A percentile compares a stretch with the other conserved stretches of the same genome.
Evolutionary conservation across 352 stramenopile genomes (phyloP).

Genomic region (Pythium oligandrum): DNA sequence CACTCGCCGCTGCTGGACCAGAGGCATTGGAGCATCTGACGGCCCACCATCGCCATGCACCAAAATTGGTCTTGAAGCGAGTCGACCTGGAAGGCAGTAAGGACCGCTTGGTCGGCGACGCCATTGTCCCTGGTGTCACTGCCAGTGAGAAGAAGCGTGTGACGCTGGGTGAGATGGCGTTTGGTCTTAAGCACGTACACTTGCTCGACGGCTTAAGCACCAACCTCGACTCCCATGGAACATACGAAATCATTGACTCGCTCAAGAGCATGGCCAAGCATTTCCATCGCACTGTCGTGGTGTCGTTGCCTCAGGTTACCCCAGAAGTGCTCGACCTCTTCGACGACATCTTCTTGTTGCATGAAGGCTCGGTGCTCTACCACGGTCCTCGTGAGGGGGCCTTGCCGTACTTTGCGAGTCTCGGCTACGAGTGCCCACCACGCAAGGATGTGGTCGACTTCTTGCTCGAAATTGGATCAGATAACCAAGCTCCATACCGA

Average conservation of each 20-base stretch:
- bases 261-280: constrained; percentile 46
- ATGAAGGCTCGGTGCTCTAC: constrained; percentile 49
- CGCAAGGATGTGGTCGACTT: constrained; percentile 29
- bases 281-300: constrained; percentile 41
- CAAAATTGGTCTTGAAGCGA: constrained; percentile 46
- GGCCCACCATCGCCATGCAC: constrained; percentile 27
- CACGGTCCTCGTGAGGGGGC: constrained; percentile 36
- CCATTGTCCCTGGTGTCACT: constrained; percentile 45
- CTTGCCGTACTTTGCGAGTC: constrained; percentile 41
- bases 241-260: constrained; percentile 87
- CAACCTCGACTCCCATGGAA: constrained; percentile 81
- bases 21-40: constrained; percentile 30
- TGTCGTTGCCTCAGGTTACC: constrained; percentile 36
- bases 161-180: constrained; percentile 64
- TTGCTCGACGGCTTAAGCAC: constrained; percentile 86
- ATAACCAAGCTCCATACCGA: constrained; percentile 27
- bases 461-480: constrained; percentile 28
- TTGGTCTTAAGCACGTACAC: constrained; percentile 40
- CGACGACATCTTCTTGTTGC: constrained; percentile 48
- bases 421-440: constrained; percentile 38
- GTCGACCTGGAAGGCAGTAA: constrained; percentile 50
- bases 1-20: constrained; percentile 26
- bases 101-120: constrained; percentile 56
- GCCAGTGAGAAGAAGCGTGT: constrained; percentile 54
- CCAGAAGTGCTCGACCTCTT: constrained; percentile 55